Base-by-base conservation (phyloP, 2,329 filamentous ascomycete species). In the Penicillium paneum region DNA sequence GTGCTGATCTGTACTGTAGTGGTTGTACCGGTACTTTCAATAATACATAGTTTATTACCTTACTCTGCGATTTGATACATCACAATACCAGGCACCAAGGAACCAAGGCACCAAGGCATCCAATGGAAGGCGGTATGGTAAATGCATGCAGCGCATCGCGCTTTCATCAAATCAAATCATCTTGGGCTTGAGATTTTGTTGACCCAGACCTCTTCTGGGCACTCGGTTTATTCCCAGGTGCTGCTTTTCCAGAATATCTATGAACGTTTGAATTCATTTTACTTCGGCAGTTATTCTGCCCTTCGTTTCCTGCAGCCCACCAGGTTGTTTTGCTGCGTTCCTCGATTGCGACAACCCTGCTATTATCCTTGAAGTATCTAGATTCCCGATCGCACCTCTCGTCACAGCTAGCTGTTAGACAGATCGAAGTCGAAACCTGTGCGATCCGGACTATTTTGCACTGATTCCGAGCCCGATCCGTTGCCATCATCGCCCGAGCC, bases 141-240 rank as follows among this genome's bases (percentile, higher is more conserved):
- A 47, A 56, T 57, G 57, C 52, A 54, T 58, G 49, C 42, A 52
- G 57, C 57, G 57, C 57, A 55, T 59, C 54, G 59, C 58, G 59
- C 57, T 59, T 59, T 59, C 53, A 57, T 48, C 49, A 49, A 43
- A 53, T 53, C 57, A 39, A 43, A 53, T 53, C 57, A 39, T 59
- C 50, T 47, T 49, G 45, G 43, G 19, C 42, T 49, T 56, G 35
- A 35, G 29, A 50, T 54, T 42, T 55, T 54, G 36, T 49, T 44
- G 40, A 44, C 52, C 26, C 39, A 54, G 39, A 44, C 28, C 34
- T 38, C 26, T 15, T n/a, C 46, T 39, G 32, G 24, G 40, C 26
- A 39, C 31, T 49, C 28, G 17, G 29, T 44, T 29, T 34, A 21
- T 49, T 28, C 40, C 21, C 38, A 35, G 10, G n/a, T 48, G 34